phyloP scores from a whole-genome alignment of 805 yeast species.

The Pichia thaimueangensis region DNA sequence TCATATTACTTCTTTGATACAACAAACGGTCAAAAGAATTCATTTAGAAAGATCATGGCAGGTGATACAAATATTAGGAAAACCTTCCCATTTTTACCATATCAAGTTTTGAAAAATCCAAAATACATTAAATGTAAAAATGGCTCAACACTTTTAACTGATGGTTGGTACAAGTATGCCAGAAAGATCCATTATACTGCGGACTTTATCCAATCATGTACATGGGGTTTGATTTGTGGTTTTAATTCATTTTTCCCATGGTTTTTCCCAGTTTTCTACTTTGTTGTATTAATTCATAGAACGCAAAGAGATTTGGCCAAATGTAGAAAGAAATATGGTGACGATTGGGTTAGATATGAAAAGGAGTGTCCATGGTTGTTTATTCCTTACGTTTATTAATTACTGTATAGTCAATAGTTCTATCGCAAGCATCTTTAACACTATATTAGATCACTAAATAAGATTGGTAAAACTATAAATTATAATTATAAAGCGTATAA shows the following conservation, averaged over 20 bases:
- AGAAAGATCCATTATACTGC: conserved; percentile 95
- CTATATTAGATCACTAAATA: too few species aligned
- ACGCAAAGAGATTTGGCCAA: conserved; percentile 81
- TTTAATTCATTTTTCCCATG: conserved; percentile 84
- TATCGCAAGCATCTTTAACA: too few species aligned
- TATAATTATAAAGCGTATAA: too few species aligned
- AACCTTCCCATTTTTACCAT: conserved; percentile 90
- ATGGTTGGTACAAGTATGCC: conserved; percentile 93
- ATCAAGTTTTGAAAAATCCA: conserved; percentile 77
- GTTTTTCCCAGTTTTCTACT: conserved; percentile 92
- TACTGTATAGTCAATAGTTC: too few species aligned
- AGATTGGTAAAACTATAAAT: too few species aligned
- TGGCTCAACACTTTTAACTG: conserved; percentile 80
- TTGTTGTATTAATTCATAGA: conserved; percentile 81
- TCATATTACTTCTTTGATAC: conserved; percentile 95
- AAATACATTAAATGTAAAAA: conserved; percentile 75
- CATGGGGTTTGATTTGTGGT: conserved; percentile 94
- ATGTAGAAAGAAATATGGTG: conserved; percentile 83
- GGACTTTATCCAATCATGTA: conserved; percentile 77
- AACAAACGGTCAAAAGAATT: conserved; percentile 89
- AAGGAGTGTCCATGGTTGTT: conserved; percentile 87
- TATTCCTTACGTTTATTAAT: conserved; percentile 78
- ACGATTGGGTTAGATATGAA: conserved; percentile 84
- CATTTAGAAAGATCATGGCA: conserved; percentile 76
- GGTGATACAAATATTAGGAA: conserved; percentile 76